Conservation (phyloP, 176 grass and related monocot species). For the Triticum turgidum region DNA sequence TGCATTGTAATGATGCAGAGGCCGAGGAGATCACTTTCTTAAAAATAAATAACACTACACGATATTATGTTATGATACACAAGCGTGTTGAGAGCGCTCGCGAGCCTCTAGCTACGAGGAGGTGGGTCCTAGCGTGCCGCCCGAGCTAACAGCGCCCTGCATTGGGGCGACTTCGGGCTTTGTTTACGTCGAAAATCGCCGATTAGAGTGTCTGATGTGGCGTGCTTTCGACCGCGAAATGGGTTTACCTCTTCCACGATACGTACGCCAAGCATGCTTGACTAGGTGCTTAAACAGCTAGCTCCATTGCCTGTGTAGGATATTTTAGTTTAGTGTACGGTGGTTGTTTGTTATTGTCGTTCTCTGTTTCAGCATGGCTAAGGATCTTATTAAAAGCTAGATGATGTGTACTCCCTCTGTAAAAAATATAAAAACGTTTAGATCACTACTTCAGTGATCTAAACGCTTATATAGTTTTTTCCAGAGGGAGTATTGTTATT, state of each 20-base stretch:
- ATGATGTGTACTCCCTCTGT: too few species aligned
- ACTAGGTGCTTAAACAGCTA: neutral
- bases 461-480: too few species aligned
- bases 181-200: neutral
- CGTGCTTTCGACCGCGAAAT: neutral
- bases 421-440: too few species aligned
- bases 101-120: neutral
- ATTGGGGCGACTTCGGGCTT: neutral
- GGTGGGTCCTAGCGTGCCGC: slow-evolving; percentile 2
- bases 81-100: too few species aligned
- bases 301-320: neutral
- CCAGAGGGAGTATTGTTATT: too few species aligned
- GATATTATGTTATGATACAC: too few species aligned
- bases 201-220: slow-evolving; percentile 10
- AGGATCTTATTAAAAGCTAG: neutral
- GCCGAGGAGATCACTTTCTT: too few species aligned
- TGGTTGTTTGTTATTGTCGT: neutral
- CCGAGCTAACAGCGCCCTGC: slow-evolving; percentile 28
- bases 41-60: too few species aligned
- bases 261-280: neutral
- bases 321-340: slow-evolving; percentile 14
- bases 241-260: neutral
- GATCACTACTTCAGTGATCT: too few species aligned
- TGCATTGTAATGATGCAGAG: too few species aligned
- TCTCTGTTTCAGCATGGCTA: neutral